Base-by-base conservation (phyloP, 192 early-diverging fungal species). In the Backusella liffmaniae region DNA sequence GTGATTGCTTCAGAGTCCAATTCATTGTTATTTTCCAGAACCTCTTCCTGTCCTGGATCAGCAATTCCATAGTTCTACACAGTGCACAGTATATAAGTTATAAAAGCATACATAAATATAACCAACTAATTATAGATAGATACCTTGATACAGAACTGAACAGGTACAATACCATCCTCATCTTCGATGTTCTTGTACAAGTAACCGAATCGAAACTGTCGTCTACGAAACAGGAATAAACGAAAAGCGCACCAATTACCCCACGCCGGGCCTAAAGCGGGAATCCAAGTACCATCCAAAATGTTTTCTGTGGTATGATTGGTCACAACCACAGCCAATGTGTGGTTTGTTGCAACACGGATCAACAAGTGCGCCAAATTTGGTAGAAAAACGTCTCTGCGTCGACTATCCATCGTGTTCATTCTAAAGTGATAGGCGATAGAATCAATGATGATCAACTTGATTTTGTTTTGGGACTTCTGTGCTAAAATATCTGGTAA, bases 401-500 rank as follows among this genome's bases (percentile, higher is more conserved):
- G 30, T 8, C 39, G 9, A 18, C 10, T 51, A 23, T 39, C 1
- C 29, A 26, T 41, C 2, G 51, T 15, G 26, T 77, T 77, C 15
- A 77, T 9, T 53, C 76, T 62, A 10, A 77, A 73, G 23, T 68
- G 71, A 53, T 42, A 77, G 0, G 76, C 65, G 3, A 77, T 73
- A 18, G 44, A 59, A 49, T 77, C 76, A 32, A 77, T 26, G 2
- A 77, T n/a, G 34, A 77, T 53, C 5, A 77, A 1, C n/a, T 68
- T 77, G 9, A 67, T 34, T n/a, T 77, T 29, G n/a, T 21, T 75
- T 32, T 15, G 5, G 39, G 53, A 68, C 16, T 23, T 29, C 1
- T 34, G 8, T 36, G 67, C 8, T 5, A 77, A 42, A 15, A 73
- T 49, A 26, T 34, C 26, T 12, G 70, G 71, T 12, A 77, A 65